These are phyloP conservation scores for Camellia lanceoleosa DNA, from an alignment of 148 eudicot genomes.

Conservation along the genomic window DNA sequence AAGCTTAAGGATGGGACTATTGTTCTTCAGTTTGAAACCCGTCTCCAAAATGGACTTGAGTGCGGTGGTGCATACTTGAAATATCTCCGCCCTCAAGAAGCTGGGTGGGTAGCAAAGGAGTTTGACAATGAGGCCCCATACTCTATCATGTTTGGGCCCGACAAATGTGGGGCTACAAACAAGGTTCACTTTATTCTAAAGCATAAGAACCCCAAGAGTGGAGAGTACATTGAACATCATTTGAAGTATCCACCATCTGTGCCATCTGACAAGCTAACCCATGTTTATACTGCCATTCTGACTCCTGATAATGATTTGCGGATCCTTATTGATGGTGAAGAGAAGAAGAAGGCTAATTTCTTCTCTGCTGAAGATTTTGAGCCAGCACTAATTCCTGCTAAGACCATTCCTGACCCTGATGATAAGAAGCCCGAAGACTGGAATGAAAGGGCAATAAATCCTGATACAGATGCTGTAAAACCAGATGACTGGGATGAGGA, in stretches of 20 bases:
- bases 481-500: slow-evolving; percentile 99
- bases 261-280: slow-evolving; percentile 81
- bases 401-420: slow-evolving; percentile 84
- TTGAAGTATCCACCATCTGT: slow-evolving; percentile 88
- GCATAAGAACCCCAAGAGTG: slow-evolving; percentile 89
- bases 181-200: slow-evolving; percentile 94
- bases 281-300: slow-evolving; percentile 77
- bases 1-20: slow-evolving; percentile 57
- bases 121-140: slow-evolving; percentile 79
- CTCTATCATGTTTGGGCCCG: slow-evolving; percentile 90
- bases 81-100: slow-evolving; percentile 85
- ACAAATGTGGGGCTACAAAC: slow-evolving; percentile 91
- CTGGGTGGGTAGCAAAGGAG: slow-evolving; percentile 75
- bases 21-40: slow-evolving; percentile 86
- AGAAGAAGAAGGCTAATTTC: slow-evolving; percentile 84
- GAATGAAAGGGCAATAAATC: slow-evolving; percentile 84
- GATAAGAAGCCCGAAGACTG: slow-evolving; percentile 93
- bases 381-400: slow-evolving; percentile 70
- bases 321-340: slow-evolving; percentile 86
- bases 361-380: slow-evolving; percentile 72
- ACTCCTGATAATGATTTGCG: slow-evolving; percentile 65
- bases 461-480: slow-evolving; percentile 65
- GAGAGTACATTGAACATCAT: slow-evolving; percentile 85
- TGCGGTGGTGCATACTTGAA: slow-evolving; percentile 90
- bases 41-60: slow-evolving; percentile 80